Percentiles rank a stretch among this genome's conserved stretches.
Evolutionary conservation across 768 basidiomycete genomes (phyloP).

Genomic region (Russula abietina): DNA sequence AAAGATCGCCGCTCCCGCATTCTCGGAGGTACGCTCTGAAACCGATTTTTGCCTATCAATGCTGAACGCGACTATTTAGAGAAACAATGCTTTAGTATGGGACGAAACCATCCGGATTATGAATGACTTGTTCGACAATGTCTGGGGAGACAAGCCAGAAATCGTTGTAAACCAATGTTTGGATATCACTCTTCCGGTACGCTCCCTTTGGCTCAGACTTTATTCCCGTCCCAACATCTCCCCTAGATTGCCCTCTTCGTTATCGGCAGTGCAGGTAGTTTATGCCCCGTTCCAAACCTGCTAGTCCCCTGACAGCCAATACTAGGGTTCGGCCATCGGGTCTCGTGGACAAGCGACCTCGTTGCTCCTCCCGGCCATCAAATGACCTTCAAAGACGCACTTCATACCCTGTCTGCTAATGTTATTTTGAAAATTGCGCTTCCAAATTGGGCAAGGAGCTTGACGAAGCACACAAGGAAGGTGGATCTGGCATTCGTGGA

Average conservation of each 20-base stretch:
- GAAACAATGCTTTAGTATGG: conserved; percentile 38
- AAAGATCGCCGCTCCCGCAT: conserved; percentile 62
- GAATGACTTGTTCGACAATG: conserved; percentile 33
- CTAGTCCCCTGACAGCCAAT: neutral
- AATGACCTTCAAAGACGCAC: conserved; percentile 45
- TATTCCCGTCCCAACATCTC: neutral
- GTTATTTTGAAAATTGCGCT: conserved; percentile 36
- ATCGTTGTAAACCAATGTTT: conserved; percentile 42
- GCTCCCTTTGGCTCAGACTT: conserved; percentile 7
- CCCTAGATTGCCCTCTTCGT: conserved; percentile 49
- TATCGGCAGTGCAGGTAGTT: conserved; percentile 43
- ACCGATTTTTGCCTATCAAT: neutral
- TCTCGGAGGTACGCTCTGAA: conserved; percentile 44
- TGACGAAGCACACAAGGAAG: conserved; percentile 33
- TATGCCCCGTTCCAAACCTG: neutral
- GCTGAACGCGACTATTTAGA: conserved; percentile 19
- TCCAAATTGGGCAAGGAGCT: conserved; percentile 37
- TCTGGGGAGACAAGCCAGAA: conserved; percentile 41
- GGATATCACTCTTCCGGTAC: conserved; percentile 50
- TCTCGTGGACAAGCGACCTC: conserved; percentile 45
- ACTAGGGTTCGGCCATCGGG: conserved; percentile 43
- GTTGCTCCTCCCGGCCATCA: conserved; percentile 39
- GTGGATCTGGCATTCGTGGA: conserved; percentile 39
- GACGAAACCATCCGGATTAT: conserved; percentile 34
- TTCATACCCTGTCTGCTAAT: conserved; percentile 39